Evolutionary conservation across 805 yeast genomes (phyloP).

Genomic region (Ogataea salicorniae): DNA sequence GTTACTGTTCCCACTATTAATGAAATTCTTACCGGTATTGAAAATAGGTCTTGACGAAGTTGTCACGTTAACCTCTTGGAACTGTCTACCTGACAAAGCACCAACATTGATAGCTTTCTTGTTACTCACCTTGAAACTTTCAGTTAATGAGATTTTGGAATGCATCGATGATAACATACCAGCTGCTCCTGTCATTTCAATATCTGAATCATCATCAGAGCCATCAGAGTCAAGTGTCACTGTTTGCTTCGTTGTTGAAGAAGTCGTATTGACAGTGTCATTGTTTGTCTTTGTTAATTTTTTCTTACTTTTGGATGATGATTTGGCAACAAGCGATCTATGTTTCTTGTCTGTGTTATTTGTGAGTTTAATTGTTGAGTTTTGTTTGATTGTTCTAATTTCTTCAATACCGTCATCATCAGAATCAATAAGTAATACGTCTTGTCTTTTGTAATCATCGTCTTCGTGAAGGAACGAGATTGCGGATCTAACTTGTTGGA

Average conservation of each 20-base stretch:
- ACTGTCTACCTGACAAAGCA: slow-evolving; percentile 19
- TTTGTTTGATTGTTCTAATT: slow-evolving; percentile 29
- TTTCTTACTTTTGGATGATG: neutral
- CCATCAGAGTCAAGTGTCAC: neutral
- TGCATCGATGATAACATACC: slow-evolving; percentile 21
- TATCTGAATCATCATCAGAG: slow-evolving; percentile 2
- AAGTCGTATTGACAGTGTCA: neutral
- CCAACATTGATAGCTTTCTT: slow-evolving; percentile 16
- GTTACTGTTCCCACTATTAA: too few species aligned
- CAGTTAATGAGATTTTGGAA: slow-evolving; percentile 21
- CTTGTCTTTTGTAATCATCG: slow-evolving; percentile 24
- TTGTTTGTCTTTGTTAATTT: too few species aligned
- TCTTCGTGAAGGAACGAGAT: slow-evolving; percentile 25
- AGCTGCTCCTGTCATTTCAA: slow-evolving; percentile 9
- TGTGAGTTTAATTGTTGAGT: slow-evolving; percentile 41
- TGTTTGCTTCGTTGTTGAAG: neutral
- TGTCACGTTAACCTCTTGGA: slow-evolving; percentile 28
- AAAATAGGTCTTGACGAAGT: slow-evolving; percentile 22
- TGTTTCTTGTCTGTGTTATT: slow-evolving; percentile 47
- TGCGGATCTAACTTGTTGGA: slow-evolving; percentile 20
- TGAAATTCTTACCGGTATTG: slow-evolving; percentile 4
- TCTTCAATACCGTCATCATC: slow-evolving; percentile 32
- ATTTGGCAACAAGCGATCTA: slow-evolving; percentile 39
- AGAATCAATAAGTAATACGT: slow-evolving; percentile 32
- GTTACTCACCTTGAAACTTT: slow-evolving; percentile 22